These are phyloP conservation scores for Ganoderma lingzhi DNA, from an alignment of 1,284 basidiomycete species.

Conservation along the genomic window DNA sequence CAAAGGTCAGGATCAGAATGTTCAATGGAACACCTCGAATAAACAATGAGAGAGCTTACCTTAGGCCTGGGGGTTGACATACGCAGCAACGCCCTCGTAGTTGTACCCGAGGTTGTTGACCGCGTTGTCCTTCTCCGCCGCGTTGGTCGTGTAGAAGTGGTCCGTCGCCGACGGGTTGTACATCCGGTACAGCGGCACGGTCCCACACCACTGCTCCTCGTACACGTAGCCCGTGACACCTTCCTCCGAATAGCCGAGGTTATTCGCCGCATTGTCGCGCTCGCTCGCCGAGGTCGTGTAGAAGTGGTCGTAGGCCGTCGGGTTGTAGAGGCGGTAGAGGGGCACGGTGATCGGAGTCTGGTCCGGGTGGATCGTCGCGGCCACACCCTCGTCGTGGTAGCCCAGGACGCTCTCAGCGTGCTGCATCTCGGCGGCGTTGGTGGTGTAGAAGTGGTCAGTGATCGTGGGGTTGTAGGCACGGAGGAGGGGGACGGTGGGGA, in stretches of 20 bases:
- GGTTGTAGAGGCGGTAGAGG: conserved; percentile 24
- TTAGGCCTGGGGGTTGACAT: conserved; percentile 13
- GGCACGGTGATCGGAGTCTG: conserved; percentile 16
- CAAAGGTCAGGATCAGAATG: not conserved
- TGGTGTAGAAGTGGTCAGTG: conserved; percentile 33
- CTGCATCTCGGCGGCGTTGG: conserved; percentile 21
- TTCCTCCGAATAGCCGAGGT: conserved; percentile 12
- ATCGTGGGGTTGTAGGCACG: conserved; percentile 17
- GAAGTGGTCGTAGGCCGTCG: conserved; percentile 15
- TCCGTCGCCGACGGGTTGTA: conserved; percentile 12
- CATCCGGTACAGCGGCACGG: conserved; percentile 23
- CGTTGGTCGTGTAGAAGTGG: conserved; percentile 25
- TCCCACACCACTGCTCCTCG: conserved; percentile 5
- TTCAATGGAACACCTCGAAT: not conserved
- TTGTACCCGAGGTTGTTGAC: conserved; percentile 7
- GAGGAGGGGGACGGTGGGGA: conserved; percentile 24
- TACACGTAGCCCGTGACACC: conserved; percentile 15
- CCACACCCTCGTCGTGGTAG: conserved; percentile 24
- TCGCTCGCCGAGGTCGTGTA: conserved; percentile 15
- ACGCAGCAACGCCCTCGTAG: conserved; percentile 17
- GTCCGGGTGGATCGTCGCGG: conserved; percentile 20
- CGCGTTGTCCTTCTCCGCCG: conserved; percentile 13
- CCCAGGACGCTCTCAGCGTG: conserved; percentile 15
- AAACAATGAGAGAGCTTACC: not conserved
- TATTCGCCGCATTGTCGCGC: conserved; percentile 10